phyloP scores from a whole-genome alignment of 225 moss, liverwort and hornwort genomes.

The Ulota crispa region DNA sequence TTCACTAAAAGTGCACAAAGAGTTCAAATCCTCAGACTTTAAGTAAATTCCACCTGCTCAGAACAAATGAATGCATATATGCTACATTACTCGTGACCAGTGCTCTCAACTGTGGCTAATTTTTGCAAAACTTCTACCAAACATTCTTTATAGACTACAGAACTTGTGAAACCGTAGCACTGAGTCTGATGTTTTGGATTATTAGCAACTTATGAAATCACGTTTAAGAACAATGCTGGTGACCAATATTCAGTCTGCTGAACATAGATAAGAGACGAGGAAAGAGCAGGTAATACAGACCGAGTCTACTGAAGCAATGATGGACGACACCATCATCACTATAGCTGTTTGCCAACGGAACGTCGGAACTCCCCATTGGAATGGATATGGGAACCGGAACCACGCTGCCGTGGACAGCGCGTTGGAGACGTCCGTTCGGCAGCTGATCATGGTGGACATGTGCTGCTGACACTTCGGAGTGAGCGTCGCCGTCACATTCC shows the following conservation, averaged over 20 bases:
- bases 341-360: conserved; percentile 72
- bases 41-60: not conserved
- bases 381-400: conserved; percentile 85
- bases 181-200: no score
- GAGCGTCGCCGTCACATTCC: conserved; percentile 40
- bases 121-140: no score
- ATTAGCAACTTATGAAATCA: no score
- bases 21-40: not conserved
- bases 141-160: no score
- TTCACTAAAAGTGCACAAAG: not conserved
- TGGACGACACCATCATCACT: conserved; percentile 76
- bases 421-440: conserved; percentile 82
- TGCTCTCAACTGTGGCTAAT: no score
- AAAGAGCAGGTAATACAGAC: conserved; percentile 29
- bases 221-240: no score
- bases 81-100: not conserved
- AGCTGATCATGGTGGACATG: conserved; percentile 66
- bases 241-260: not conserved
- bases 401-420: conserved; percentile 62
- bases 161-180: no score
- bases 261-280: not conserved
- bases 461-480: conserved; percentile 51
- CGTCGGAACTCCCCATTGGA: conserved; percentile 84
- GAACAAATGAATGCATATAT: not conserved
- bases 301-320: conserved; percentile 82